Percentiles rank a stretch among this genome's conserved stretches.
Evolutionary conservation across 2,329 filamentous ascomycete species (phyloP).

Genomic region (Venturia carpophila): DNA sequence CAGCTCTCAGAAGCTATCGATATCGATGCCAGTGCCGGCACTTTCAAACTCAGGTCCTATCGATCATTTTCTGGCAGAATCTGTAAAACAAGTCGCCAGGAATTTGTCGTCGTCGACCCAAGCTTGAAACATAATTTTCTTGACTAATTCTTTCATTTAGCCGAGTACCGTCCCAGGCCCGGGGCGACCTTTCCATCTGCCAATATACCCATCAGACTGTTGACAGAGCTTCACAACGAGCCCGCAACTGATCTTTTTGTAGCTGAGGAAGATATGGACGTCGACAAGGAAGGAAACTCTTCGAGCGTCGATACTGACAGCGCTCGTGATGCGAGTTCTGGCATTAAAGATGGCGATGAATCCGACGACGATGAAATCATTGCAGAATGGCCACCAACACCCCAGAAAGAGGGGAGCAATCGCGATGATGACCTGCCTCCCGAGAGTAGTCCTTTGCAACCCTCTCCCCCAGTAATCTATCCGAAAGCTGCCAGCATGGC

Average conservation of each 20-base stretch:
- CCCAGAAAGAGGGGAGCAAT: not conserved
- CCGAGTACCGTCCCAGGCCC: slow-evolving; percentile 5
- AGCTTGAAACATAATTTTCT: not conserved
- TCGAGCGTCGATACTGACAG: not conserved
- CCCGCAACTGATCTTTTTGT: not conserved
- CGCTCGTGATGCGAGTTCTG: not conserved
- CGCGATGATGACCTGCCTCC: slow-evolving; percentile 2
- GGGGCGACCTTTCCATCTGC: slow-evolving; percentile 4
- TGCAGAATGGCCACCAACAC: slow-evolving; percentile 1
- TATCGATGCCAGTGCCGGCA: not conserved
- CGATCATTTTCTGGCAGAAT: not conserved
- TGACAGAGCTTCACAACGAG: not conserved
- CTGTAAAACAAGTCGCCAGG: not conserved
- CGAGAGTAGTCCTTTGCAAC: slow-evolving; percentile 6
- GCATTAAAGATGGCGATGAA: not conserved
- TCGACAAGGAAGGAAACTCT: not conserved
- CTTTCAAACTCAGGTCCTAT: not conserved
- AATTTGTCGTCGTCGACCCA: not conserved
- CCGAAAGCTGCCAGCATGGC: not conserved
- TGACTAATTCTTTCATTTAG: not conserved
- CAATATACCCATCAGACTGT: slow-evolving; percentile 5
- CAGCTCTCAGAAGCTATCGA: too few relatives aligned
- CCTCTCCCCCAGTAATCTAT: not conserved
- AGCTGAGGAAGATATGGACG: not conserved
- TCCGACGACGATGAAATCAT: slow-evolving; percentile 1